Percentiles rank a stretch among this genome's conserved stretches.
These are phyloP conservation scores for Cardiospermum halicacabum DNA, from an alignment of 345 rosid genomes.

Conservation along the genomic window DNA sequence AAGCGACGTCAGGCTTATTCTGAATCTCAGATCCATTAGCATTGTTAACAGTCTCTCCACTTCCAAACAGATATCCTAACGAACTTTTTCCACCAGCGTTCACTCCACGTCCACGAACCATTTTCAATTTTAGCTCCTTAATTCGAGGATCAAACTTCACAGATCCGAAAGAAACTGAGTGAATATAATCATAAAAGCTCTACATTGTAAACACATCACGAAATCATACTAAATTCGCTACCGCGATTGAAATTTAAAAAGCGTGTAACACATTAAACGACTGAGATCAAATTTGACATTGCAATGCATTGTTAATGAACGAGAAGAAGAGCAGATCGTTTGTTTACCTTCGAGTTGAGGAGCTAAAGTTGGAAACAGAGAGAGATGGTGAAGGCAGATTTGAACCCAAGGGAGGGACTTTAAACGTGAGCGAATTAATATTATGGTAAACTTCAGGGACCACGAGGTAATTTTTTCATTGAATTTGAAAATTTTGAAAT, in stretches of 20 bases:
- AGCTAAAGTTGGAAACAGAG: slow-evolving; percentile 2
- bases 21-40: slow-evolving; percentile 25
- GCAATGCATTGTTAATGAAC: too few relatives aligned
- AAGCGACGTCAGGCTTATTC: slow-evolving; percentile 22
- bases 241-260: too few relatives aligned
- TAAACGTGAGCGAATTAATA: too few relatives aligned
- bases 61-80: slow-evolving; percentile 65
- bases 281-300: too few relatives aligned
- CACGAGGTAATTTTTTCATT: too few relatives aligned
- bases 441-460: too few relatives aligned
- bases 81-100: slow-evolving; percentile 88
- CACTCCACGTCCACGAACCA: slow-evolving; percentile 89
- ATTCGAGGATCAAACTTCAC: not conserved
- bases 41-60: slow-evolving; percentile 43
- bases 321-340: not conserved
- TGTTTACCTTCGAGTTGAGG: slow-evolving; percentile 4
- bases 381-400: not conserved
- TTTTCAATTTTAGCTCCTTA: slow-evolving; percentile 4
- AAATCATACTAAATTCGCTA: too few relatives aligned
- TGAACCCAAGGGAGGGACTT: not conserved
- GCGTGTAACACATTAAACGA: too few relatives aligned
- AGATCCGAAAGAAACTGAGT: too few relatives aligned
- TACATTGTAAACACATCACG: too few relatives aligned
- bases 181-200: too few relatives aligned
- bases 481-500: too few relatives aligned